Percentiles rank a stretch among this genome's conserved stretches.
Evolutionary conservation across 2,329 filamentous ascomycete genomes (phyloP).

Genomic region (Aspergillus puulaauensis): DNA sequence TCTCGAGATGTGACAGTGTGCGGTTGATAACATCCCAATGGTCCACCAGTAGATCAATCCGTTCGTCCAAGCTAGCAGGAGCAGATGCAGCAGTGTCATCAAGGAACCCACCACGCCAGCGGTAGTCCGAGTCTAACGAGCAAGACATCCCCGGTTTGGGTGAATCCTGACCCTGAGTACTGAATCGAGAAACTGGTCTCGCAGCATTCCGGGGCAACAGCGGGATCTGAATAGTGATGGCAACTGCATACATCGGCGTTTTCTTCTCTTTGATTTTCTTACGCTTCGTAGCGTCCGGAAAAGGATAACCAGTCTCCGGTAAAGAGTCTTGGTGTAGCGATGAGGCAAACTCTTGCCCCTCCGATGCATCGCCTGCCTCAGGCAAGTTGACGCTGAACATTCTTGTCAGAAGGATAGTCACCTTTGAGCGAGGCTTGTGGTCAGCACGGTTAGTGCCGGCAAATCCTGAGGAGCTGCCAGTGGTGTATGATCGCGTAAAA

Average conservation of each 20-base stretch:
- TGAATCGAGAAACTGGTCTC: conserved; percentile 38
- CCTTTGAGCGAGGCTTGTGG: conserved; percentile 44
- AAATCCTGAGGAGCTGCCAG: conserved; percentile 33
- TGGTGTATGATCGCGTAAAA: conserved; percentile 39
- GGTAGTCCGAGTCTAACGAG: conserved; percentile 44
- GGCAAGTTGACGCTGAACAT: conserved; percentile 59
- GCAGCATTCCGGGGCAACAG: conserved; percentile 33
- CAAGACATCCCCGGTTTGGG: conserved; percentile 36
- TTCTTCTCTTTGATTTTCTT: conserved; percentile 52
- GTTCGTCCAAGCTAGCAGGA: conserved; percentile 52
- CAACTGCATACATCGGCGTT: conserved; percentile 60
- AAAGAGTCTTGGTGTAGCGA: conserved; percentile 34
- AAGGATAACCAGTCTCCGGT: conserved; percentile 37
- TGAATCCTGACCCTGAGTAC: conserved; percentile 32
- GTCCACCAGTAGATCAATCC: conserved; percentile 56
- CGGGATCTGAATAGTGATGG: conserved; percentile 57
- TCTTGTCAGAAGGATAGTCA: conserved; percentile 57
- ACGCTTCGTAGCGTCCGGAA: conserved; percentile 40
- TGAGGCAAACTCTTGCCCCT: conserved; percentile 32
- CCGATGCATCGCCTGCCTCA: conserved; percentile 42
- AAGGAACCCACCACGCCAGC: conserved; percentile 36
- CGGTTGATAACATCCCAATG: conserved; percentile 61
- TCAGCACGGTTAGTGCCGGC: conserved; percentile 26
- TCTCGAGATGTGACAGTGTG: conserved; percentile 54
- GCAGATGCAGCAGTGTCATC: conserved; percentile 46